Percentiles rank a stretch among this genome's conserved stretches.
Evolutionary conservation across 2,329 filamentous ascomycete species (phyloP).

Genomic region (Falciphora oryzae): DNA sequence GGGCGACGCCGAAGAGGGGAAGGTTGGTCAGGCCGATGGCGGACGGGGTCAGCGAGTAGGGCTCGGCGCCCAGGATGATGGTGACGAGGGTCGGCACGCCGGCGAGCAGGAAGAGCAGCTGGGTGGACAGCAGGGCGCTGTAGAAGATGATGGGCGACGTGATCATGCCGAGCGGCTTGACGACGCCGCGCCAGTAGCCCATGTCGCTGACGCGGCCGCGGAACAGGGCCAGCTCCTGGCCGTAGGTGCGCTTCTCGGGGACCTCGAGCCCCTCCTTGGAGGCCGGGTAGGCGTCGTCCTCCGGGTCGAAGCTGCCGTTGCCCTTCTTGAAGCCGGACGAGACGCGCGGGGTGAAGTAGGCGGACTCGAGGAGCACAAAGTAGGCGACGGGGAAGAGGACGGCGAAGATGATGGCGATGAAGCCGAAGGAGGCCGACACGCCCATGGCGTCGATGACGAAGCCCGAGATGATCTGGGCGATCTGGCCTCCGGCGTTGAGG

Average conservation of each 20-base stretch:
- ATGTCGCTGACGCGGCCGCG: constrained; percentile 10
- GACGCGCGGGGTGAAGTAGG: constrained; percentile 9
- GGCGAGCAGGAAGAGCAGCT: constrained; percentile 8
- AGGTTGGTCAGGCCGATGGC: constrained; percentile 54
- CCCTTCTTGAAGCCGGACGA: background rate
- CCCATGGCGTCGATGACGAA: constrained; percentile 11
- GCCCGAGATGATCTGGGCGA: constrained; percentile 8
- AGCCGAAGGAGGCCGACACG: constrained; percentile 7
- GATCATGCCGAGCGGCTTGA: constrained; percentile 10
- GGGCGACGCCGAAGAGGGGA: constrained; percentile 49
- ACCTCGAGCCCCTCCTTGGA: constrained; percentile 2
- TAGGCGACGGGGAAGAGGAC: constrained; percentile 7
- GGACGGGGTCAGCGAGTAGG: constrained; percentile 42
- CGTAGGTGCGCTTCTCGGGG: constrained; percentile 5
- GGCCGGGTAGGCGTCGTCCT: constrained; percentile 2
- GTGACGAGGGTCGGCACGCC: constrained; percentile 26
- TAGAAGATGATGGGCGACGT: constrained; percentile 9
- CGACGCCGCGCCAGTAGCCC: constrained; percentile 8
- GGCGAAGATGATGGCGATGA: constrained; percentile 9
- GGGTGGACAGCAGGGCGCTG: constrained; percentile 7
- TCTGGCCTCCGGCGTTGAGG: constrained; percentile 4
- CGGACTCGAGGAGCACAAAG: constrained; percentile 10
- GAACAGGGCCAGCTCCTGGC: constrained; percentile 8
- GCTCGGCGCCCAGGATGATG: constrained; percentile 46
- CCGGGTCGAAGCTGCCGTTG: background rate